Evolutionary conservation across 352 stramenopile genomes (phyloP), one percentile per base, ranked within the genome.

Genomic region (Elongisporangium senticosum): DNA sequence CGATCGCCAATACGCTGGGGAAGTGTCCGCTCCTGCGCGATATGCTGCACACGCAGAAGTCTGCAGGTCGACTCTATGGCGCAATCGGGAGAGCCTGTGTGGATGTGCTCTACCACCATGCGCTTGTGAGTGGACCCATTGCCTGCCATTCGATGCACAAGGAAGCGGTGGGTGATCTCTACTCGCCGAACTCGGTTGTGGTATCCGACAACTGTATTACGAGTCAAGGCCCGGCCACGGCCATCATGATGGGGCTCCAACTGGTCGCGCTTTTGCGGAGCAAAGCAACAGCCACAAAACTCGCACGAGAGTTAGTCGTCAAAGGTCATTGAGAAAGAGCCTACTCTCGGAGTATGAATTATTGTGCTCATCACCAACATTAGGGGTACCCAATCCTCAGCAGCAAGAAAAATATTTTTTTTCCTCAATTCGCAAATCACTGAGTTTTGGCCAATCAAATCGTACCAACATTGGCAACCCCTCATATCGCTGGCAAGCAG

Each of bases 181-280:
- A 84, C 63, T 72, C 65, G 14, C 53, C 79, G 15, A 68, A 87
- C 17, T 58, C 63, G 21, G 68, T 91, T 24, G 79, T 89, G 26
- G 72, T 89, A 19, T 57, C 69, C 0, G 76, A 67, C 40, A 87
- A 88, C 33, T 89, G 79, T 59, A 68, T 92, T 15, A 92, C 82
- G 17, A 88, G 74, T 24, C 67, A 86, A 61, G 75, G 77, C 8
- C 79, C 79, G 17, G 82, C 55, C 4, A 88, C 82, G 15, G 74
- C 71, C 10, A 76, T 92, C 20, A 58, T 61, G 10, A 76, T 87
- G 75, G 78, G 67, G 6, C 40, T 92, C 33, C 69, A 67, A 11
- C 56, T 92, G 21, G 73, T 89, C 13, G 74, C 87, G 61, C 57
- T 91, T 37, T 56, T 89, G 59, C 76, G 82, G 11, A 72, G 82